These are phyloP conservation scores for Botryotinia narcissicola DNA, from an alignment of 2,329 filamentous ascomycete species.

Conservation along the genomic window DNA sequence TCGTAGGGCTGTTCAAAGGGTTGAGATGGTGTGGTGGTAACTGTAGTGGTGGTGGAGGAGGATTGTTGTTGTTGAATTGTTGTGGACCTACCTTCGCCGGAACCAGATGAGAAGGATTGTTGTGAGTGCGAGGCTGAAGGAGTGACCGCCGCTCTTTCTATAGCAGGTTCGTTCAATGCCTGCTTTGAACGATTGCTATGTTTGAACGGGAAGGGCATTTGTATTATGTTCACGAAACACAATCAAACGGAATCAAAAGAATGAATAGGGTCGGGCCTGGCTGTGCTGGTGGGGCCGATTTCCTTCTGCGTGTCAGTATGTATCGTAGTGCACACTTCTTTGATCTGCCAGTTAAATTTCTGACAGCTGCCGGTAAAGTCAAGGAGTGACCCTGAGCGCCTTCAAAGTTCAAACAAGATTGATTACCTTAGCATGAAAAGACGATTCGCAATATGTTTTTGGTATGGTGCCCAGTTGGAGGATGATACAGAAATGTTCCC, in stretches of 20 bases:
- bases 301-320: conserved; percentile 6
- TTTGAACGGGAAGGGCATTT: conserved; percentile 38
- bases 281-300: conserved; percentile 21
- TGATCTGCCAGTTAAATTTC: conserved; percentile 14
- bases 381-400: conserved; percentile 12
- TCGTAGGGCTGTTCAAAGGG: conserved; percentile 24
- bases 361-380: conserved; percentile 15
- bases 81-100: conserved; percentile 24
- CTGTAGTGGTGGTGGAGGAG: conserved; percentile 9
- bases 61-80: conserved; percentile 24
- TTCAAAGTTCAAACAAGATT: conserved; percentile 14
- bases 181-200: conserved; percentile 39
- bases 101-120: conserved; percentile 22
- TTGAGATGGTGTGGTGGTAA: conserved; percentile 22
- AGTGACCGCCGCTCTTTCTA: conserved; percentile 22
- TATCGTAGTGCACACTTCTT: conserved; percentile 5
- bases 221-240: conserved; percentile 23
- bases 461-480: conserved; percentile 8
- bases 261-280: conserved; percentile 19
- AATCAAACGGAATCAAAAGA: conserved; percentile 9
- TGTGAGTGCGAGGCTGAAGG: conserved; percentile 21
- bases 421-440: conserved; percentile 9
- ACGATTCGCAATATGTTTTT: neutral
- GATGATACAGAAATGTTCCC: neutral
- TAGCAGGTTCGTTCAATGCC: conserved; percentile 34